Base-by-base conservation (phyloP, 1,139 yeast species). In the Zygoascus meyerae region DNA sequence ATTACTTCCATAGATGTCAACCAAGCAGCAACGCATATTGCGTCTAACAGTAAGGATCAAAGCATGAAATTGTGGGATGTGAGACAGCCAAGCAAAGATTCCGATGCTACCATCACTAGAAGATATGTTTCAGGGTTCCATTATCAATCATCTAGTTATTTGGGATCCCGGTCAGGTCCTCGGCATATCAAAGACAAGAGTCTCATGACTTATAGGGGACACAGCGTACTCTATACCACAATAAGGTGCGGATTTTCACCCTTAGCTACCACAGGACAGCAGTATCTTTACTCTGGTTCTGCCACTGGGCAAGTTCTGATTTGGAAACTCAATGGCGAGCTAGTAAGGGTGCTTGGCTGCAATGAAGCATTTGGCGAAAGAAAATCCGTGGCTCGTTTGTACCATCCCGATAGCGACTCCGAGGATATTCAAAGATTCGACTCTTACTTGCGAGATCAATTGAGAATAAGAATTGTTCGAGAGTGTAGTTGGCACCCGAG, bases 221-320 rank as follows among this genome's bases (percentile, higher is more conserved):
- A 64, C 43, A 46, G 55, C 10, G 66, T 63, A 16, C 50, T 53
- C n/a, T 48, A 54, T 31, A 63, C 67, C 5, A 54, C 62, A 31
- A 63, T 64, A 35, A 55, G 67, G n/a, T 61, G 65, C 44, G 61
- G 62, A 35, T 64, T 64, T 47, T 59, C 66, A 6, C 68, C 68
- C 1, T 45, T 51, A 2, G 51, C 42, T 11, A 49, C 59, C 14
- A 59, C 66, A 2, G 64, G 59, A 14, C 54, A 57, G 44, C 65
- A 61, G 37, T 64, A 59, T 44, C 52, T 64, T 21, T 64, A 63
- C 48, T 60, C 66, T 4, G 68, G 68, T 1, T 61, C 66, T 1
- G 52, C 63, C 2, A 60, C 59, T 38, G 67, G 67, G 17, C 44
- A 51, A 21, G 58, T 62, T 4, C 60, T 56, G 47, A 57, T 64